Evolutionary conservation across 2,329 filamentous ascomycete genomes (phyloP).

Genomic region (Exophiala dermatitidis): DNA sequence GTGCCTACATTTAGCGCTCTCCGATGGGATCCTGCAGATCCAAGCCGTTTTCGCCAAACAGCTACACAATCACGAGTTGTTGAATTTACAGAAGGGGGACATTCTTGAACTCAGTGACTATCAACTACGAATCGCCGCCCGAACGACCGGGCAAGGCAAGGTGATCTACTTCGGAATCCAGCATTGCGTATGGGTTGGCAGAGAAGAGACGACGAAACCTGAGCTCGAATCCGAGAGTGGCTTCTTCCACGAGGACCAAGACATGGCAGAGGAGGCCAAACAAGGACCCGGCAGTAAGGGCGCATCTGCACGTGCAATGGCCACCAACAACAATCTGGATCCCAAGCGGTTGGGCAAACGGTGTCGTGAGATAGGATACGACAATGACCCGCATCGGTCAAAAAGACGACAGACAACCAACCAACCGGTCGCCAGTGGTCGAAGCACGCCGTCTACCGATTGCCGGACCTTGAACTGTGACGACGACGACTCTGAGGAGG

Average conservation of each 20-base stretch:
- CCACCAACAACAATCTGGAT: not conserved
- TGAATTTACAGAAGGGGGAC: slow-evolving; percentile 19
- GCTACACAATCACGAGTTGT: slow-evolving; percentile 12
- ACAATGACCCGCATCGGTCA: not conserved
- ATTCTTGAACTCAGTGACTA: slow-evolving; percentile 25
- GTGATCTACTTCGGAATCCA: slow-evolving; percentile 28
- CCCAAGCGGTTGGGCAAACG: not conserved
- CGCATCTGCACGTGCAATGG: no score
- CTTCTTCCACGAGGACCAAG: slow-evolving; percentile 12
- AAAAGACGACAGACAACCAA: not conserved
- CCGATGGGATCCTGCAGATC: slow-evolving; percentile 29
- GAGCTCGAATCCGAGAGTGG: slow-evolving; percentile 12
- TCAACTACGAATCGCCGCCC: slow-evolving; percentile 24
- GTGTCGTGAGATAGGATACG: not conserved
- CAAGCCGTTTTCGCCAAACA: slow-evolving; percentile 27
- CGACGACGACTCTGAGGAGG: slow-evolving; percentile 12
- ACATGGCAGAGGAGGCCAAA: not conserved
- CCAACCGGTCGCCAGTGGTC: not conserved
- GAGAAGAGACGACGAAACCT: not conserved
- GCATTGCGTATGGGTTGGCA: slow-evolving; percentile 20
- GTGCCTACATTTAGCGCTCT: slow-evolving; percentile 17
- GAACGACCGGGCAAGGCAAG: slow-evolving; percentile 20
- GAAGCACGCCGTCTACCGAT: not conserved
- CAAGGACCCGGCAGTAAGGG: not conserved
- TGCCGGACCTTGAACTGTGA: not conserved